Conservation (phyloP, 1,139 yeast genomes). For the Lodderomyces beijingensis region DNA sequence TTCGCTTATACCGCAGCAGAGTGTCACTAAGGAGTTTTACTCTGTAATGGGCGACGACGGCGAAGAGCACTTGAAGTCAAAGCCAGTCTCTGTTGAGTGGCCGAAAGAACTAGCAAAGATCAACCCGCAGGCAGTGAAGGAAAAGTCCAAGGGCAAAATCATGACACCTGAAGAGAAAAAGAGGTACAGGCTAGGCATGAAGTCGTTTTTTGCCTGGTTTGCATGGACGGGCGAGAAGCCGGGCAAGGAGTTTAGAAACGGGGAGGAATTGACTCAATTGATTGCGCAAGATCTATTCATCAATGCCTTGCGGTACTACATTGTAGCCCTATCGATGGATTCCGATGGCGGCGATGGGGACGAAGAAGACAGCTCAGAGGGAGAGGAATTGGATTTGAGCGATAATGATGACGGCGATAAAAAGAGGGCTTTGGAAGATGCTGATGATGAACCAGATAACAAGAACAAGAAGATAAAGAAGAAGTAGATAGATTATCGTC, state of each 20-base stretch:
- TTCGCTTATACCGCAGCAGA: slow-evolving; percentile 44
- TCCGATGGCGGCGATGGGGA: slow-evolving; percentile 50
- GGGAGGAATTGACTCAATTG: slow-evolving; percentile 63
- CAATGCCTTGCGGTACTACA: slow-evolving; percentile 67
- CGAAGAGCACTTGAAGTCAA: slow-evolving; percentile 49
- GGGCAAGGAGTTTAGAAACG: slow-evolving; percentile 68
- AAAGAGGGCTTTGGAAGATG: slow-evolving; percentile 12
- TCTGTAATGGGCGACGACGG: slow-evolving; percentile 44
- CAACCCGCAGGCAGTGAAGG: slow-evolving; percentile 47
- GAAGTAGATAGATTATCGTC: no score
- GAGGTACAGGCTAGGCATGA: slow-evolving; percentile 64
- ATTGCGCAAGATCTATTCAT: slow-evolving; percentile 67
- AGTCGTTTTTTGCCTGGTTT: slow-evolving; percentile 71
- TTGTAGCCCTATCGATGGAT: slow-evolving; percentile 60
- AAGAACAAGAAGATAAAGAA: slow-evolving; percentile 1
- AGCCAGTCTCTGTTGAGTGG: slow-evolving; percentile 52
- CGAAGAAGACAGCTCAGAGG: slow-evolving; percentile 46
- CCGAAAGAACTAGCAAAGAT: slow-evolving; percentile 51
- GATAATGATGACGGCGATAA: slow-evolving; percentile 37
- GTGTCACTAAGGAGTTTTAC: slow-evolving; percentile 49
- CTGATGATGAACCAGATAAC: neutral
- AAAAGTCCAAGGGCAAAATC: slow-evolving; percentile 27
- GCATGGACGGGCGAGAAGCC: slow-evolving; percentile 71
- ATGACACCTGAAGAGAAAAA: slow-evolving; percentile 51
- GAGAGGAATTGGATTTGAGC: slow-evolving; percentile 53